A percentile compares a stretch with the other conserved stretches of the same genome.
These are phyloP conservation scores for Diospyros kaki DNA, from an alignment of 148 eudicot species.

Conservation along the genomic window DNA sequence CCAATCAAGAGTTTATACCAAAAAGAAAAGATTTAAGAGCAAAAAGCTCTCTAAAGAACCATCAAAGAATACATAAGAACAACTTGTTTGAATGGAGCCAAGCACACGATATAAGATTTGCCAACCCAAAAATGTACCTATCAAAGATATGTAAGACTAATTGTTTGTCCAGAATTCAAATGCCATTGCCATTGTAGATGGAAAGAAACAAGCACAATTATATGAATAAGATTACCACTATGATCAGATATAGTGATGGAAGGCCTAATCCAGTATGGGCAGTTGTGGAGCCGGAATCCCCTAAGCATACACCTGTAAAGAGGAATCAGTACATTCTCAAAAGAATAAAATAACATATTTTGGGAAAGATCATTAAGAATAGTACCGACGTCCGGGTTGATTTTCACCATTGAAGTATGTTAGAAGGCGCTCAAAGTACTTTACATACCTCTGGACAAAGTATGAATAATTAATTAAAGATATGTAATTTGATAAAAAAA, in stretches of 20 bases:
- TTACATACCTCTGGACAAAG: constrained; percentile 72
- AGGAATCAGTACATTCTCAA: constrained; percentile 20
- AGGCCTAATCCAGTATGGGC: constrained; percentile 97
- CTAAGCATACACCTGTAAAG: constrained; percentile 91
- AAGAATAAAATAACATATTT: constrained; percentile 12
- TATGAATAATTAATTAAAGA: constrained; percentile 2
- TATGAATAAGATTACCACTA: constrained; percentile 46
- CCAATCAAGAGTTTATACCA: neutral
- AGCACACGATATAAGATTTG: neutral
- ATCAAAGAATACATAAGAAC: neutral
- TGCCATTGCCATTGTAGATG: neutral
- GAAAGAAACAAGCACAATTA: neutral
- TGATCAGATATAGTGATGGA: constrained; percentile 81
- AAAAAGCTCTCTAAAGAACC: neutral
- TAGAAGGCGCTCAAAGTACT: constrained; percentile 73
- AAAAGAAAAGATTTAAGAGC: neutral
- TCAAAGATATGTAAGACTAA: neutral
- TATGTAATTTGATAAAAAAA: neutral
- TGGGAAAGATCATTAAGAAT: constrained; percentile 16
- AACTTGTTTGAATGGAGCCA: neutral
- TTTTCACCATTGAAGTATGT: constrained; percentile 52
- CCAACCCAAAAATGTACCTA: neutral
- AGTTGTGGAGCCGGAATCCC: constrained; percentile 84
- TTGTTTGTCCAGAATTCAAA: neutral
- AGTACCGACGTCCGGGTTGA: constrained; percentile 79